phyloP scores from a whole-genome alignment of 1,139 yeast genomes.

The Hyphopichia wangnamkhiaoensis region DNA sequence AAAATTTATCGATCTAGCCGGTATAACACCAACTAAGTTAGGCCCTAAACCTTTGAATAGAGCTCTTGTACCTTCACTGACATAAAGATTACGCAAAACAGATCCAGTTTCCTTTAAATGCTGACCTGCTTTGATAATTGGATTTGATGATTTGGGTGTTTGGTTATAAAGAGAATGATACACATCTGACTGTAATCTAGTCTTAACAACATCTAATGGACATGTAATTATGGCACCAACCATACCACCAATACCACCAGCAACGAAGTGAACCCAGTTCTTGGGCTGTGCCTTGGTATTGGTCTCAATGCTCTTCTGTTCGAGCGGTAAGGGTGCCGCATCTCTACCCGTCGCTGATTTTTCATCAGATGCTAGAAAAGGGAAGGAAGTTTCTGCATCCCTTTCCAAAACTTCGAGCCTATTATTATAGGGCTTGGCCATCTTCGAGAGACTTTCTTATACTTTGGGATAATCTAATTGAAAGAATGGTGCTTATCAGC shows the following conservation, averaged over 20 bases:
- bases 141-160: constrained; percentile 42
- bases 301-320: constrained; percentile 7
- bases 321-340: constrained; percentile 24
- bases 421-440: background rate
- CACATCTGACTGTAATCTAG: constrained; percentile 89
- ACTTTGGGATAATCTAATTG: background rate
- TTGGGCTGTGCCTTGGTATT: constrained; percentile 35
- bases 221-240: constrained; percentile 93
- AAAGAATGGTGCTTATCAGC: too few relatives aligned
- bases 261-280: constrained; percentile 97
- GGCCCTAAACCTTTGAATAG: constrained; percentile 96
- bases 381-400: constrained; percentile 60
- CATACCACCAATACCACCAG: constrained; percentile 99
- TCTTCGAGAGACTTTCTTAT: background rate
- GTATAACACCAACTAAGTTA: constrained; percentile 95
- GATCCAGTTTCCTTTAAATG: constrained; percentile 84
- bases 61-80: constrained; percentile 79
- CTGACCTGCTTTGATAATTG: constrained; percentile 48
- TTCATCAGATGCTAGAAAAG: constrained; percentile 73
- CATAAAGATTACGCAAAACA: constrained; percentile 69
- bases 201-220: constrained; percentile 95
- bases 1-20: constrained; percentile 95
- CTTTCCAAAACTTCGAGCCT: constrained; percentile 35
- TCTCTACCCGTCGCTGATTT: constrained; percentile 49
- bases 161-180: constrained; percentile 46